A percentile compares a stretch with the other conserved stretches of the same genome.
These are phyloP conservation scores for Leishmania mexicana DNA, from an alignment of 208 protist genomes.

Conservation along the genomic window DNA sequence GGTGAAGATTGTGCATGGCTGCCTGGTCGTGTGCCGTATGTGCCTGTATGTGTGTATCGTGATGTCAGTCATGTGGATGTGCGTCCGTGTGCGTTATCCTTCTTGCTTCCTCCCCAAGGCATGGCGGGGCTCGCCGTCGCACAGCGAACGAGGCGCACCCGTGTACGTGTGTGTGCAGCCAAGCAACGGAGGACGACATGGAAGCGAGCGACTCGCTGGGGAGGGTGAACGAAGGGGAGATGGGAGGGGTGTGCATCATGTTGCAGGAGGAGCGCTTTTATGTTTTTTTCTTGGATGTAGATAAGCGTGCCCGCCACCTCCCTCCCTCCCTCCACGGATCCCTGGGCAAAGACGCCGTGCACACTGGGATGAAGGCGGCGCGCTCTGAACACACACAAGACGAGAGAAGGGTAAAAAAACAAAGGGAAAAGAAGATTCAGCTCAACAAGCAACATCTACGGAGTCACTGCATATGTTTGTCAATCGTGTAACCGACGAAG, in stretches of 20 bases:
- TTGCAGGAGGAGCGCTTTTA: not conserved
- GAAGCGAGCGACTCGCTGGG: not conserved
- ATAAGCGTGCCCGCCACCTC: not conserved
- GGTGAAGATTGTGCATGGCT: not conserved
- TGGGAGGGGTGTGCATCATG: not conserved
- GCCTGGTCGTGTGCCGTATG: not conserved
- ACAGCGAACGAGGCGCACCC: too few relatives aligned
- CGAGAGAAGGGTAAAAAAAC: not conserved
- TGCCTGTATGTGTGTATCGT: not conserved
- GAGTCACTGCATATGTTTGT: not conserved
- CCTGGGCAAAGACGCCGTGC: not conserved
- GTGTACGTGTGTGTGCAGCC: not conserved
- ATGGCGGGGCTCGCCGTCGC: too few relatives aligned
- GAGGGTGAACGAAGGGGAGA: not conserved
- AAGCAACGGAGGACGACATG: not conserved
- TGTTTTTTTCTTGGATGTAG: constrained; percentile 2
- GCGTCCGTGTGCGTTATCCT: not conserved
- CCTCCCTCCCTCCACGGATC: too few relatives aligned
- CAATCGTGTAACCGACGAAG: not conserved
- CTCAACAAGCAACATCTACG: too few relatives aligned
- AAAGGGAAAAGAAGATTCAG: not conserved
- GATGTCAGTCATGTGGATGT: not conserved
- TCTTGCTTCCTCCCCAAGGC: not conserved
- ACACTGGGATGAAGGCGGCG: not conserved
- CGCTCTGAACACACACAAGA: not conserved